Percentiles rank a stretch among this genome's conserved stretches.
Conservation (phyloP, 208 protist genomes). For the Trypanosoma conorhini region DNA sequence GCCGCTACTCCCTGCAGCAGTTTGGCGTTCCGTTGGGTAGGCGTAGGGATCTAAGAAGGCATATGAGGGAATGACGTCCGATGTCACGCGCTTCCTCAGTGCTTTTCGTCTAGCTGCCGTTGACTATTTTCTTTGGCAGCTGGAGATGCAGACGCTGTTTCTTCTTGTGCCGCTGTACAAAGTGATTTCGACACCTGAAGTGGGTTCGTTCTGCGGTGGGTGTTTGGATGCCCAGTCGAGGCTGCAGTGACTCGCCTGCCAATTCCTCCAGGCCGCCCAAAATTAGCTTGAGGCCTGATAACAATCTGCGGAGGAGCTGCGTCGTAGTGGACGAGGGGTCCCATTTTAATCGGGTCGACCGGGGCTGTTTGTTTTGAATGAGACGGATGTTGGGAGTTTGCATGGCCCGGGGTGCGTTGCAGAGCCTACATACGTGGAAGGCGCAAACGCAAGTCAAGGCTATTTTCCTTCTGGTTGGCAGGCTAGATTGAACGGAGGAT, state of each 20-base stretch:
- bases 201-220: neutral
- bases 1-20: neutral
- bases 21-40: neutral
- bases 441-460: no score
- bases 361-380: conserved; percentile 33
- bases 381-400: neutral
- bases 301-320: conserved; percentile 29
- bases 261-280: neutral
- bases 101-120: neutral
- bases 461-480: no score
- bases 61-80: neutral
- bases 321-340: conserved; percentile 37
- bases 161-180: neutral
- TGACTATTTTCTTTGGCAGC: neutral
- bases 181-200: neutral
- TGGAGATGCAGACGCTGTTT: neutral
- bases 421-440: no score
- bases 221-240: neutral
- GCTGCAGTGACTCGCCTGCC: neutral
- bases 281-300: conserved; percentile 7
- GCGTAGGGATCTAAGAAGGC: neutral
- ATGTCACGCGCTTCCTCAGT: neutral
- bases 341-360: conserved; percentile 43
- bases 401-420: no score
- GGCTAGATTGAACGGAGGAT: neutral